phyloP scores from a whole-genome alignment of 305 asterid species.

The Fraxinus angustifolia region DNA sequence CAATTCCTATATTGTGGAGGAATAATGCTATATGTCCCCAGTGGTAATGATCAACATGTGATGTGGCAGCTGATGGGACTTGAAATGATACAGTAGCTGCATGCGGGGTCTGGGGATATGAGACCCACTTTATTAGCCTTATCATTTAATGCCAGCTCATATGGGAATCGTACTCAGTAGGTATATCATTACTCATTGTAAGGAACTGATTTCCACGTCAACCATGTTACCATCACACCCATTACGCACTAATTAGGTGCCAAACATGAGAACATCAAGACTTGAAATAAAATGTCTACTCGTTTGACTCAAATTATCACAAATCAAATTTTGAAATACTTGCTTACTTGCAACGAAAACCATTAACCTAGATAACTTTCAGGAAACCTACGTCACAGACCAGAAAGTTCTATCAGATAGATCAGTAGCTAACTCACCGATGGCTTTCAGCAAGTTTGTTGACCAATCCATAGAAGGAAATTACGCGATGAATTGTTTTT shows the following conservation, averaged over 20 bases:
- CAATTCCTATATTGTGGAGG: neutral
- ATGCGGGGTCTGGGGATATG: neutral
- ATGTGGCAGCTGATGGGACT: neutral
- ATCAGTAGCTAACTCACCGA: slow-evolving; percentile 44
- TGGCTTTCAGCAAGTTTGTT: slow-evolving; percentile 77
- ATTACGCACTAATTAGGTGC: neutral
- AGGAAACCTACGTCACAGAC: neutral
- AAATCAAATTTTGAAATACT: neutral
- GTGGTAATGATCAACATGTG: neutral
- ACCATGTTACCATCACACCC: neutral
- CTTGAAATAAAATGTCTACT: neutral
- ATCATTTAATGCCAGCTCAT: neutral
- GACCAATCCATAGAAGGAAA: slow-evolving; percentile 78
- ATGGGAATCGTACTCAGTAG: neutral
- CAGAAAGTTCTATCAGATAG: slow-evolving; percentile 8
- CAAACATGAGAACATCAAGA: neutral
- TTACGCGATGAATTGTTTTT: slow-evolving; percentile 48
- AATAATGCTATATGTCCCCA: neutral
- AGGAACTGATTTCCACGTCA: neutral
- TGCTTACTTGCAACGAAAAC: slow-evolving; percentile 1
- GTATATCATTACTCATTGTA: neutral
- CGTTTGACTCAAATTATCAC: neutral
- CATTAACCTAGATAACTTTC: neutral
- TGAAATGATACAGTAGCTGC: neutral
- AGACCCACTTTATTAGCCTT: neutral